Evolutionary conservation across 73 alveolate genomes (phyloP), one percentile per base, ranked within the genome.

Genomic region (Paraurostyla sp.): DNA sequence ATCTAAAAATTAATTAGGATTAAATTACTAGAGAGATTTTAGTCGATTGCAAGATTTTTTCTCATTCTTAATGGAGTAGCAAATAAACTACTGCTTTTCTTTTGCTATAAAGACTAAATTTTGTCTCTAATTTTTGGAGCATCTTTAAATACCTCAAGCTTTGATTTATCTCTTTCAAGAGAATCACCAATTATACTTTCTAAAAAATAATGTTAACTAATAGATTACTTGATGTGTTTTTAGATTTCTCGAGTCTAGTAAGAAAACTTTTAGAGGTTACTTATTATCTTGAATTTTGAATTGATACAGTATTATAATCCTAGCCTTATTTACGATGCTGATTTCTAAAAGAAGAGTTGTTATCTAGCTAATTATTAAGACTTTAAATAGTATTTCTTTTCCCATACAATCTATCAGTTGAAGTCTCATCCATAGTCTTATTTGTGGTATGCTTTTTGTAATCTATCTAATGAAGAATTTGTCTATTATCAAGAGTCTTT

Each of bases 1-100:
- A 54, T 78, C 89, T 78, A 52, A 16, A 29, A 33, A 32, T 7
- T 40, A 4, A 69, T 40, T 23, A 7, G 20, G 35, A 69, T 22
- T 63, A 23, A 63, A 36, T 50, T 78, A 54, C 86, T 73, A 32
- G 43, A 48, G 11, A 73, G 13, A 48, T 73, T 22, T 45, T 43
- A 29, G 0, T 73, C 86, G 13, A 73, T 73, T 0, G 42, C 65
- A 40, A 73, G 51, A 45, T 73, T 73, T 16, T 73, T 42, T 78
- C 89, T 78, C 33, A 2, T n/a, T 51, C 78, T 49, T 6, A 52
- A 41, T 18, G 89, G 89, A n/a, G 89, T 78, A 20, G 89, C 80
- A 78, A 51, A 78, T 16, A 29, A 1, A 18, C 78, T 54, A 6
- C 27, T 30, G 22, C 52, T 32, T 54, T 35, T 78, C 52, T 54